Percentiles rank a stretch among this genome's conserved stretches.
These are phyloP conservation scores for Fusarium sp. DNA, from an alignment of 2,329 filamentous ascomycete genomes.

Conservation along the genomic window DNA sequence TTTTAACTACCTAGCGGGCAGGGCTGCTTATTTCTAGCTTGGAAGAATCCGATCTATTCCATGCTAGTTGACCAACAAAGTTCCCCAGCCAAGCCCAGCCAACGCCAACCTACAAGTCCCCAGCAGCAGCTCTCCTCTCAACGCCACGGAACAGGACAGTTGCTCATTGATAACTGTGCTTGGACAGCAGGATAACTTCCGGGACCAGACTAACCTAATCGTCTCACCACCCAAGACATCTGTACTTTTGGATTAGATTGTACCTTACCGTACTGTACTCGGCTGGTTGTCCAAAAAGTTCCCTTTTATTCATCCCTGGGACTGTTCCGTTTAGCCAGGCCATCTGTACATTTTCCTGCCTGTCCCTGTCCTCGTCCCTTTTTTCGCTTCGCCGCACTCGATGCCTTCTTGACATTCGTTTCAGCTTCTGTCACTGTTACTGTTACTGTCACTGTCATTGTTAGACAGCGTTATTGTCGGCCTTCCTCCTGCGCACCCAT, in stretches of 20 bases:
- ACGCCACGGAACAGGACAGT: conserved; percentile 42
- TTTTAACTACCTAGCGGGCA: conserved; percentile 25
- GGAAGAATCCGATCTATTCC: conserved; percentile 20
- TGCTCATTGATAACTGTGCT: conserved; percentile 1
- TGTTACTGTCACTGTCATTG: background rate
- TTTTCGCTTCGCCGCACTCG: conserved; percentile 19
- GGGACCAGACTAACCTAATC: conserved; percentile 15
- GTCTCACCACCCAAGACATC: conserved; percentile 24
- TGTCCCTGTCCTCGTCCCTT: conserved; percentile 18
- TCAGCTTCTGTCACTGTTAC: conserved; percentile 19
- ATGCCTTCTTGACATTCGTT: conserved; percentile 45
- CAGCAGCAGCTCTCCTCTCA: conserved; percentile 36
- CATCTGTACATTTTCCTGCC: conserved; percentile 28
- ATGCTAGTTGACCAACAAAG: conserved; percentile 39
- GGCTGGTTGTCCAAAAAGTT: conserved; percentile 7
- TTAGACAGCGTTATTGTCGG: background rate
- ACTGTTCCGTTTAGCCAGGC: background rate
- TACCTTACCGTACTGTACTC: background rate
- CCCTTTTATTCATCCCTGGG: conserved; percentile 21
- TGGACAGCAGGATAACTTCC: conserved; percentile 7
- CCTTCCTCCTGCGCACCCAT: conserved; percentile 27
- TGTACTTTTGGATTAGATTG: conserved; percentile 32
- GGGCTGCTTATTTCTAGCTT: conserved; percentile 39
- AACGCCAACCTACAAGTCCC: background rate
- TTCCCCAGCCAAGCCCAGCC: conserved; percentile 23